These are phyloP conservation scores for Arthrobotrys conoides DNA, from an alignment of 2,329 filamentous ascomycete genomes.

Conservation along the genomic window DNA sequence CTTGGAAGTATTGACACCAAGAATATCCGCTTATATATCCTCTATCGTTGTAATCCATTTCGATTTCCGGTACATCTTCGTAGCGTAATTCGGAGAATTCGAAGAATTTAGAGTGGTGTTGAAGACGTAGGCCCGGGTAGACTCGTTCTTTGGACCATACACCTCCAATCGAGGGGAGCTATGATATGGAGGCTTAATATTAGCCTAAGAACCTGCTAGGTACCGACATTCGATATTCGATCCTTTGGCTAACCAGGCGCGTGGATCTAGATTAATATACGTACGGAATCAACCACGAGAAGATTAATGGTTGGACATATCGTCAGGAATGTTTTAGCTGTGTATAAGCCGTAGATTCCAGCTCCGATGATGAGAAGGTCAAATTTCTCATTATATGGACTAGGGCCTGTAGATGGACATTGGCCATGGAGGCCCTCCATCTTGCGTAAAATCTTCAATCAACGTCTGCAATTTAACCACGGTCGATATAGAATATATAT, in stretches of 20 bases:
- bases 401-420: too few species aligned
- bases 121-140: slow-evolving; percentile 68
- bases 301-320: slow-evolving; percentile 67
- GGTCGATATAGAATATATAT: too few species aligned
- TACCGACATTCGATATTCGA: too few species aligned
- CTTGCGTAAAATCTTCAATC: background rate
- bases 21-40: slow-evolving; percentile 74
- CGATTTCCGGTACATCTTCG: slow-evolving; percentile 14
- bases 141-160: slow-evolving; percentile 68
- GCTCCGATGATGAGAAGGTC: slow-evolving; percentile 65
- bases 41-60: slow-evolving; percentile 67
- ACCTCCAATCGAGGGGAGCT: slow-evolving; percentile 67
- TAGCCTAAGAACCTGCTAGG: too few species aligned
- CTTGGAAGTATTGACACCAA: slow-evolving; percentile 73
- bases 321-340: slow-evolving; percentile 65
- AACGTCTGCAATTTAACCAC: too few species aligned
- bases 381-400: slow-evolving; percentile 13
- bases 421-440: background rate
- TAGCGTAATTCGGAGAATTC: slow-evolving; percentile 67
- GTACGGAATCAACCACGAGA: slow-evolving; percentile 68
- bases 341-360: slow-evolving; percentile 61
- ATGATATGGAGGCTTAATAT: background rate
- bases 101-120: slow-evolving; percentile 67
- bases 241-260: too few species aligned
- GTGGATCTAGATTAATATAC: background rate